Base-by-base conservation (phyloP, 345 rosid genomes). In the Viola odorata region DNA sequence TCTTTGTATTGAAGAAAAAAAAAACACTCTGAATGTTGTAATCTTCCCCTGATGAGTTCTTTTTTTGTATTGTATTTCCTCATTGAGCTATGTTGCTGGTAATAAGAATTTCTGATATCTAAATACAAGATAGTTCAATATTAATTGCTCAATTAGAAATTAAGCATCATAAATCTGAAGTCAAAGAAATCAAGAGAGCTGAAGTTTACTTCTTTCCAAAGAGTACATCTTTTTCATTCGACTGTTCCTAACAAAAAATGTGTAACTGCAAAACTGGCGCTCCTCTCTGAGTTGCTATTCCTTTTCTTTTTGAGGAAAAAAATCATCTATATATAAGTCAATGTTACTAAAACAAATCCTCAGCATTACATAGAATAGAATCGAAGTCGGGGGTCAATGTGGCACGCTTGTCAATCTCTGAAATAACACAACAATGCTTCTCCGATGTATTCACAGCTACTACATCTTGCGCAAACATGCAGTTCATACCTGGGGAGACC, bases 401-500 rank as follows among this genome's bases (percentile, higher is more conserved):
- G 7, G 61, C 90, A 60, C 78, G 69, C 57, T 81, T 79, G 41
- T 70, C 72, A 42, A 81, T 49, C 70, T 84, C 75, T 50, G 86
- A 85, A 14, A 92, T 50, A 50, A 55, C 57, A 53, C 91, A 79
- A 60, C 73, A 87, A 8, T 67, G 62, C 61, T 79, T 71, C 47
- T 67, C 77, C 48, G 47, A 37, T 11, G 70, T 77, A 72, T 87
- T 69, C 41, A 92, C 58, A 0, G 76, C 84, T 37, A 69, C 88
- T 62, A 82, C 76, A 47, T 87, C 75, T 59, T 80, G 80, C 16
- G 75, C 67, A 52, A 77, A 73, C 62, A 10, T 45, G n/a, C 76
- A 17, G 58, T 71, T 72, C 11, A 67, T 67, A 58, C 98, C 98
- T 47, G 91, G 85, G 50, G 80, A 70, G 50, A 89, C 96, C 98